These are phyloP conservation scores for Blyttiomyces sp. DNA, from an alignment of 371 early-diverging fungal species.

Conservation along the genomic window DNA sequence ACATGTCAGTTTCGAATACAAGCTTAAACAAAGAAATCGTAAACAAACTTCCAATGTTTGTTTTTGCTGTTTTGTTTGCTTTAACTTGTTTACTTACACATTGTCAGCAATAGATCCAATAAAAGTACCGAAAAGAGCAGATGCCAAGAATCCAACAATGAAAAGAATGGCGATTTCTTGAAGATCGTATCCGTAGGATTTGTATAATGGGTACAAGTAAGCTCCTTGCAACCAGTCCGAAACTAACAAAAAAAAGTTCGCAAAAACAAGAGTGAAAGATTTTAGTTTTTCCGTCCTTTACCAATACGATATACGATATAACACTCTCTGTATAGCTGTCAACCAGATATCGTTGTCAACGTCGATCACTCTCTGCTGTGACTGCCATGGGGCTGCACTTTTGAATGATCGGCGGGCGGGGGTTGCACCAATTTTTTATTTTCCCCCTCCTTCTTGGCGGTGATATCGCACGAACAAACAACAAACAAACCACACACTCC, in stretches of 20 bases:
- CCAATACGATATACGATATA: no score
- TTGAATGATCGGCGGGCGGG: not conserved
- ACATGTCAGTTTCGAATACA: not conserved
- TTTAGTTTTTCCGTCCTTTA: no score
- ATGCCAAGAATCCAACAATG: constrained; percentile 69
- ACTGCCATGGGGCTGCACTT: not conserved
- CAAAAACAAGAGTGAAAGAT: not conserved
- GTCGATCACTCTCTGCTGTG: not conserved
- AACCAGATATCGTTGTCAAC: no score
- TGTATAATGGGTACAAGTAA: constrained; percentile 67
- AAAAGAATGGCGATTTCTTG: constrained; percentile 65
- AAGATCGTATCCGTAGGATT: constrained; percentile 56
- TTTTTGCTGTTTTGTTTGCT: no score
- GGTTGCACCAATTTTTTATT: not conserved
- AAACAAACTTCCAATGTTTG: no score
- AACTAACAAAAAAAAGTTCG: not conserved
- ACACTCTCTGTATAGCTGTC: no score
- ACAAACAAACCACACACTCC: not conserved
- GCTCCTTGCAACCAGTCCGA: constrained; percentile 75
- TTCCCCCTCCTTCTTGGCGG: not conserved
- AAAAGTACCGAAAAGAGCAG: constrained; percentile 70
- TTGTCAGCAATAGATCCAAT: constrained; percentile 71
- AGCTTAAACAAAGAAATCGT: not conserved
- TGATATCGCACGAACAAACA: not conserved
- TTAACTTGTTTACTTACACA: no score